phyloP scores from a whole-genome alignment of 2,329 filamentous ascomycete genomes.

The Ophiostoma quercus region DNA sequence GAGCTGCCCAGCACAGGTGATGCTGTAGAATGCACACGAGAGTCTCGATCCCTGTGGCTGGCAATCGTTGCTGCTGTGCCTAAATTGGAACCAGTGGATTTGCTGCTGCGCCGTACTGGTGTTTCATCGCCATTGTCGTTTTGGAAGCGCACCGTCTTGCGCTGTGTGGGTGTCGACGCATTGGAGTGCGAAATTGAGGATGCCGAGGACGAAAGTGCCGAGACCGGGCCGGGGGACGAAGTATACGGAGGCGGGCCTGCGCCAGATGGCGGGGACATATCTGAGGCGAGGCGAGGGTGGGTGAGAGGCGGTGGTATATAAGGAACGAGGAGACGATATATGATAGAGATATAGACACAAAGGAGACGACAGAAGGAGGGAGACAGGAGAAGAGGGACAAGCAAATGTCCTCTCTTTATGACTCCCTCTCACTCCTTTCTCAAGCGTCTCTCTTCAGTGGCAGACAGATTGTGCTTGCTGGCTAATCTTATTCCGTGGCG shows the following conservation, averaged over 20 bases:
- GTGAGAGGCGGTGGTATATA: slow-evolving; percentile 5
- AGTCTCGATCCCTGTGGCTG: slow-evolving; percentile 18
- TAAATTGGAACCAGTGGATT: neutral
- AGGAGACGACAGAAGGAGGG: slow-evolving; percentile 18
- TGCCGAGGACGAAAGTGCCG: slow-evolving; percentile 9
- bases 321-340: neutral
- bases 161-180: slow-evolving; percentile 14
- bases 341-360: neutral
- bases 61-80: neutral
- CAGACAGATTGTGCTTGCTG: neutral
- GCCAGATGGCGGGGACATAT: slow-evolving; percentile 22
- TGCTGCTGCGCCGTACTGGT: neutral
- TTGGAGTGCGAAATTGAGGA: neutral
- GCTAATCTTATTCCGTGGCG: neutral
- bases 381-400: slow-evolving; percentile 24
- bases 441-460: neutral
- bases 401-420: slow-evolving; percentile 23
- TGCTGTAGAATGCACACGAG: neutral
- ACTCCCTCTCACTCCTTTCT: slow-evolving; percentile 23
- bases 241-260: slow-evolving; percentile 19
- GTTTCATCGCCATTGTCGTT: slow-evolving; percentile 13
- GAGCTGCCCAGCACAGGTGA: neutral
- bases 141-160: slow-evolving; percentile 28
- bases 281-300: neutral
- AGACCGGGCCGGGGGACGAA: slow-evolving; percentile 10